Percentiles rank a stretch among this genome's conserved stretches.
These are phyloP conservation scores for Chlamydomonas applanata DNA, from an alignment of 139 green algal species.

Conservation along the genomic window DNA sequence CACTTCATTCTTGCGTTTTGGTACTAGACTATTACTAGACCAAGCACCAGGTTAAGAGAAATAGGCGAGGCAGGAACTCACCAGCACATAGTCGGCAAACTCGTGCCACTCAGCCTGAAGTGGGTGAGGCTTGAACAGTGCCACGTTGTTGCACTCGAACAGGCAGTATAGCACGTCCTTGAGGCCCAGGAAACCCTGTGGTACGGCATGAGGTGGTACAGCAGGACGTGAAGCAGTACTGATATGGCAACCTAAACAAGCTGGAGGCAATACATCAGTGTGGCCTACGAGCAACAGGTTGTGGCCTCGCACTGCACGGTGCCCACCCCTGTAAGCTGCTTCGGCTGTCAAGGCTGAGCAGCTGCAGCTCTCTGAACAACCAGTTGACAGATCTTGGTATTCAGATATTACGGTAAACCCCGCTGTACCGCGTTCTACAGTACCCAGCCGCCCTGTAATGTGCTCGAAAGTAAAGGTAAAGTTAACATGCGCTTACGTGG, in stretches of 20 bases:
- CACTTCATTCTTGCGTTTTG: too few relatives aligned
- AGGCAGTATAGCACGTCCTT: constrained; percentile 30
- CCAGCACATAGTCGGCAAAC: constrained; percentile 4
- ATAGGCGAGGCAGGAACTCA: too few relatives aligned
- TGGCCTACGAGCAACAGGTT: too few relatives aligned
- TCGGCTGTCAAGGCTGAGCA: background rate
- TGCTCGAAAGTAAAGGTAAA: background rate
- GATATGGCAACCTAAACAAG: too few relatives aligned
- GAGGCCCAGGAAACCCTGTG: constrained; percentile 31
- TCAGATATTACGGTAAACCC: background rate
- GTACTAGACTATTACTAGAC: too few relatives aligned
- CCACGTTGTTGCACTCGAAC: constrained; percentile 30
- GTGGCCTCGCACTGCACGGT: too few relatives aligned
- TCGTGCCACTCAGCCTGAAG: constrained; percentile 6
- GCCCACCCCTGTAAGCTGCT: too few relatives aligned
- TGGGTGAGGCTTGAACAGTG: constrained; percentile 16
- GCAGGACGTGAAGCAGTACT: too few relatives aligned
- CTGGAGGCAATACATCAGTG: too few relatives aligned
- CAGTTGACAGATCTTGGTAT: background rate
- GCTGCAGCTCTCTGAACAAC: too few relatives aligned
- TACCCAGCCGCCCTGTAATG: background rate
- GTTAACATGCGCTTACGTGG: constrained; percentile 12
- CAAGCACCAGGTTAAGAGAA: too few relatives aligned
- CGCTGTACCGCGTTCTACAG: background rate
- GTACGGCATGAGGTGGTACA: background rate